Conservation (phyloP, 2,329 filamentous ascomycete genomes). For the Triangularia setosa region DNA sequence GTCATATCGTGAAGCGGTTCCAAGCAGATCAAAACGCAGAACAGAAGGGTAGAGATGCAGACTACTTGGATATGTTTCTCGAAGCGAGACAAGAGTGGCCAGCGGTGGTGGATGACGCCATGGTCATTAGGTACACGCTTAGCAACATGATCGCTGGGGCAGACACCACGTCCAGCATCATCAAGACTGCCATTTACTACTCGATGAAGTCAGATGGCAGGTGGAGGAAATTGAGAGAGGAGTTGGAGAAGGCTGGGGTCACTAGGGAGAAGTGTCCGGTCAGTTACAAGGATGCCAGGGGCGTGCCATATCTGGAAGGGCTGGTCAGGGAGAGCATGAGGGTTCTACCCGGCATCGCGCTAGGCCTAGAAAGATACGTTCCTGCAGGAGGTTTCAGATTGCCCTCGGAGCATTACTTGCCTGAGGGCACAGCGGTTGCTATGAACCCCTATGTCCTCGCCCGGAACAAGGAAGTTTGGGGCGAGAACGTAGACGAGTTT, state of each 20-base stretch:
- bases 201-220: slow-evolving; percentile 31
- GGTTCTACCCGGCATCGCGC: slow-evolving; percentile 43
- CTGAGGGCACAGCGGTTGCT: slow-evolving; percentile 27
- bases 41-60: slow-evolving; percentile 21
- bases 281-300: slow-evolving; percentile 11
- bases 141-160: slow-evolving; percentile 34
- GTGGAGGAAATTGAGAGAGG: slow-evolving; percentile 29
- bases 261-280: slow-evolving; percentile 1
- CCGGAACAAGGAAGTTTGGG: slow-evolving; percentile 39
- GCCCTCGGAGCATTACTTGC: slow-evolving; percentile 17
- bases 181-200: slow-evolving; percentile 36
- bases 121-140: slow-evolving; percentile 35
- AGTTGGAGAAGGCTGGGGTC: slow-evolving; percentile 34
- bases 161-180: slow-evolving; percentile 34
- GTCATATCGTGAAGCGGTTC: slow-evolving; percentile 28
- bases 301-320: slow-evolving; percentile 41
- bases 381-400: slow-evolving; percentile 28
- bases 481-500: slow-evolving; percentile 41
- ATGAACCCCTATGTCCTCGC: slow-evolving; percentile 36
- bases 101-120: slow-evolving; percentile 33
- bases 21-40: slow-evolving; percentile 19
- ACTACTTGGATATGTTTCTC: slow-evolving; percentile 41
- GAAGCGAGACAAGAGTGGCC: slow-evolving; percentile 34
- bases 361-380: slow-evolving; percentile 47
- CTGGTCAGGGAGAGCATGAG: slow-evolving; percentile 49